Evolutionary conservation across 352 stramenopile species (phyloP), one percentile per base, ranked within the genome.

Genomic region (Pythium aquatile): DNA sequence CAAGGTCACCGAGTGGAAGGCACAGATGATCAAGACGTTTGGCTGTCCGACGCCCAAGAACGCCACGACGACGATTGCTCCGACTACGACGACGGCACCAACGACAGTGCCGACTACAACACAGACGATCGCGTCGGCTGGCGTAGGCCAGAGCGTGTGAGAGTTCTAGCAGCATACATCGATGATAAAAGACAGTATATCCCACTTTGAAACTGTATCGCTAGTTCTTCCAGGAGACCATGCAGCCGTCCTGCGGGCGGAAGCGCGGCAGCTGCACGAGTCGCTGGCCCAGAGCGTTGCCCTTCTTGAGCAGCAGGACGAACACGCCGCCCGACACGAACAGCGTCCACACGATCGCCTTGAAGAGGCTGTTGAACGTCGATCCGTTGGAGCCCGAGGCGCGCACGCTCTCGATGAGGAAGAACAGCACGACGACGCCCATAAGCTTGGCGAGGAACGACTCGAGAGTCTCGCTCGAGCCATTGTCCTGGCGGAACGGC

Each of bases 281-380:
- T 51, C 77, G 83, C 64, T 87, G 60, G 46, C 85, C 85, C 17
- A 93, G 30, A 6, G 72, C 69, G 51, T 83, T 85, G 49, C 87
- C 87, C 56, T 93, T 94, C 67, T 93, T 93, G 11, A 94, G 70
- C 51, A 94, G 71, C 37, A 88, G 59, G 7, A 51, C 74, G 69
- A 93, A 89, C 5, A 79, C 40, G 5, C 72, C 72, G 2, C 14
- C 58, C 35, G 71, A 79, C n/a, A 90, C 68, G 39, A 87, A 33
- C 11, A 86, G 28, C 44, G 83, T 85, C 53, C 75, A 77, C 49
- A 85, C 26, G 13, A 88, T 51, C 1, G 85, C 83, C n/a, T 76
- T 75, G 35, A 86, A 53, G 20, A 94, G 56, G 13, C 75, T 74
- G 62, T 88, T 77, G 20, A 93, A 77, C 20, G 81, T 24, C 1